Evolutionary conservation across 495 filamentous ascomycete species (phyloP), one percentile per base, ranked within the genome.

Genomic region (Neurospora sublineolata): DNA sequence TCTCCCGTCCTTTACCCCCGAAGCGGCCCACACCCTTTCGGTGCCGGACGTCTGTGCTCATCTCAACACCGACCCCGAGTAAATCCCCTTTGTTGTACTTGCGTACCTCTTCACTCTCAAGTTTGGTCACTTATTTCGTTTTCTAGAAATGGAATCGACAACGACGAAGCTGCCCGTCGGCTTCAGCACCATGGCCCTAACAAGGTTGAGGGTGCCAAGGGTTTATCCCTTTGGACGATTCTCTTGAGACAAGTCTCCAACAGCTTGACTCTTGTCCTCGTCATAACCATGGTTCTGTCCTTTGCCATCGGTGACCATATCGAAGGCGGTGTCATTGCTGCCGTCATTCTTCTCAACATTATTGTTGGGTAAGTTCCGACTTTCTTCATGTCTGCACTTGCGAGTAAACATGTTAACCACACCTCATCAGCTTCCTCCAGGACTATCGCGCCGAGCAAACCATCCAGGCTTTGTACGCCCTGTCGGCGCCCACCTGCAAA

Each of bases 381-480:
- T 18, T 38, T 16, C 4, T 44, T 3, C 18, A 3, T 2, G 2
- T 20, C 4, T 0, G 3, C 5, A 6, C 8, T 6, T 16, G 8
- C 4, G 11, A 23, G 11, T 16, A 18, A 3, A 20, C 4, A 44
- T 67, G 42, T 36, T 52, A 23, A 71, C 18, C n/a, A 14, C 16
- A 3, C 23, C 20, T 20, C 58, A 12, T 12, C 67, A 76, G 93
- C 27, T 94, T 95, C 82, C 83, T 88, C 69, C 93, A 96, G 79
- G 93, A 97, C 77, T 94, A 90, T 77, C 86, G 88, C 70, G 93
- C 93, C n/a, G 93, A 94, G 79, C 90, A 94, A 83, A 93, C 90
- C 68, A 94, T 96, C 84, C 88, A 94, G 71, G 91, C 91, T 36
- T 84, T 97, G 27, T 84, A 91, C 69, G 88, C 89, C 68, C 84